phyloP scores from a whole-genome alignment of 345 rosid genomes.

The Salix suchowensis region DNA sequence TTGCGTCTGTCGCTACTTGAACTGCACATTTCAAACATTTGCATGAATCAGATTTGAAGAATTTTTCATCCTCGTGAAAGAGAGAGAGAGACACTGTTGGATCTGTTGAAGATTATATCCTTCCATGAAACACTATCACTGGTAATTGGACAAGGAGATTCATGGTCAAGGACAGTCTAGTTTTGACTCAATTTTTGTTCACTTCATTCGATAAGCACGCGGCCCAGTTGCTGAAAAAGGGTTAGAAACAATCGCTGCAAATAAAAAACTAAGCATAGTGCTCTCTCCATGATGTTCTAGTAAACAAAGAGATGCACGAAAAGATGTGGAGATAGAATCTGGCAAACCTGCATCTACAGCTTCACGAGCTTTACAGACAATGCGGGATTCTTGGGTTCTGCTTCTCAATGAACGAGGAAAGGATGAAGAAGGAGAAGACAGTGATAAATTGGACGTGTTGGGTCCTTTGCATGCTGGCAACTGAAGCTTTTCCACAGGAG shows the following conservation, averaged over 20 bases:
- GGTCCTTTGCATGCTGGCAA: conserved; percentile 26
- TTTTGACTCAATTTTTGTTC: neutral
- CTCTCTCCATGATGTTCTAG: neutral
- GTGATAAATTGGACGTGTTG: conserved; percentile 18
- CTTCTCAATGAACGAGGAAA: conserved; percentile 8
- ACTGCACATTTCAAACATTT: conserved; percentile 33
- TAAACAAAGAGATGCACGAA: neutral
- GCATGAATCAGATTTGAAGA: neutral
- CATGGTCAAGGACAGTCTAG: neutral
- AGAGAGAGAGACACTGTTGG: neutral
- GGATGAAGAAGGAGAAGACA: conserved; percentile 22
- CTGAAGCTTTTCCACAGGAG: conserved; percentile 30
- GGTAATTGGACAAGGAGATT: neutral
- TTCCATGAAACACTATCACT: neutral
- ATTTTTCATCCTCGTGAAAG: neutral
- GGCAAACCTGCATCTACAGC: conserved; percentile 50
- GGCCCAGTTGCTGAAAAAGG: neutral
- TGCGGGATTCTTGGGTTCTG: conserved; percentile 25
- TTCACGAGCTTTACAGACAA: conserved; percentile 58
- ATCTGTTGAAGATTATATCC: neutral
- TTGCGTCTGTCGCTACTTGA: conserved; percentile 46
- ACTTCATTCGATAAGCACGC: neutral
- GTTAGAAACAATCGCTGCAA: neutral
- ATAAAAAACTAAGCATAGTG: neutral
- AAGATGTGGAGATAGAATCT: neutral